Evolutionary conservation across 78 protist genomes (phyloP).

Genomic region (Dictyostelium purpureum): DNA sequence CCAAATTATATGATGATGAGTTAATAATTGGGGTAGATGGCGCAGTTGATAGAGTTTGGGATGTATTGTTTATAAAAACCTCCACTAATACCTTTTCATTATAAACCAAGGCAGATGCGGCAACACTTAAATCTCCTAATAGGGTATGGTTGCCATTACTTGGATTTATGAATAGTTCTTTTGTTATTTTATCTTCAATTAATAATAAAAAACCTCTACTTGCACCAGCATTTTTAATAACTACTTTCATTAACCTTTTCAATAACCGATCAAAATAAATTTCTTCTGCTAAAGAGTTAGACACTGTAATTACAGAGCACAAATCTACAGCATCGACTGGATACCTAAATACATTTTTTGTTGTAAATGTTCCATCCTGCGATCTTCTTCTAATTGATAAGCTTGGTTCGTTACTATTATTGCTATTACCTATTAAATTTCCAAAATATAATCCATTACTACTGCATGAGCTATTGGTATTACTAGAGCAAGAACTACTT

Average conservation of each 20-base stretch:
- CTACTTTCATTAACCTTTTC: slow-evolving; percentile 57
- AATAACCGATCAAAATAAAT: slow-evolving; percentile 45
- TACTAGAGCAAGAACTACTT: not conserved
- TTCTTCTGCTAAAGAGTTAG: slow-evolving; percentile 65
- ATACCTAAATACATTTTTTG: not conserved
- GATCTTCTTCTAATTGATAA: slow-evolving; percentile 45
- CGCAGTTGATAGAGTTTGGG: too few relatives aligned
- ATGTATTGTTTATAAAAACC: slow-evolving; percentile 14
- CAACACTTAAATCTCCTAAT: slow-evolving; percentile 47
- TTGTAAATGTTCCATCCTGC: slow-evolving; percentile 9
- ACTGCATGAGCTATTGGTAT: not conserved
- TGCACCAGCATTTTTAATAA: slow-evolving; percentile 63
- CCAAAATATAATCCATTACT: not conserved
- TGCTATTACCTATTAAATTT: not conserved
- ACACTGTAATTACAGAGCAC: slow-evolving; percentile 56
- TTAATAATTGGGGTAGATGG: not conserved
- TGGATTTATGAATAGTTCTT: slow-evolving; percentile 17
- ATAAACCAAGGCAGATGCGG: slow-evolving; percentile 37
- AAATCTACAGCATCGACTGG: slow-evolving; percentile 53
- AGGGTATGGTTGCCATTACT: not conserved
- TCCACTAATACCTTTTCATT: slow-evolving; percentile 35
- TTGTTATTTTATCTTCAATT: slow-evolving; percentile 27
- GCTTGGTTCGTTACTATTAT: slow-evolving; percentile 4
- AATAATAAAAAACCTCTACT: slow-evolving; percentile 29
- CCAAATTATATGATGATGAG: not conserved